A percentile compares a stretch with the other conserved stretches of the same genome.
These are phyloP conservation scores for Terfezia claveryi DNA, from an alignment of 495 filamentous ascomycete species.

Conservation along the genomic window DNA sequence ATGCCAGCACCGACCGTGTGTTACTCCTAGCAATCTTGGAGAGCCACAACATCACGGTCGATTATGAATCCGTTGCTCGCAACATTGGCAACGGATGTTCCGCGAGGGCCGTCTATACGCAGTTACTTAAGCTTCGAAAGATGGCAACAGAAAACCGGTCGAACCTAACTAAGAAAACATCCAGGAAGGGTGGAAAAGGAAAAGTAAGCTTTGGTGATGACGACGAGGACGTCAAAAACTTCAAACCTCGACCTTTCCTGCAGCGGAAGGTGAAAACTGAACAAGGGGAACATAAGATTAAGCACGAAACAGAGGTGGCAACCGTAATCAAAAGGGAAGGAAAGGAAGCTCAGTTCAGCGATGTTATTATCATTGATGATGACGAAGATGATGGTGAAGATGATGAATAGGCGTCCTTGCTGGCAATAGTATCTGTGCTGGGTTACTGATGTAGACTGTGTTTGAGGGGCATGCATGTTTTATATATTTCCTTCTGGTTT, in stretches of 20 bases:
- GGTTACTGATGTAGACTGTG: too few relatives aligned
- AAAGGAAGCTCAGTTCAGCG: background rate
- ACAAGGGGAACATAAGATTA: too few relatives aligned
- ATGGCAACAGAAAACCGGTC: conserved; percentile 5
- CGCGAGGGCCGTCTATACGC: conserved; percentile 17
- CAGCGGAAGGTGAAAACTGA: too few relatives aligned
- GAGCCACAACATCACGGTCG: conserved; percentile 12
- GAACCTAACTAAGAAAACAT: background rate
- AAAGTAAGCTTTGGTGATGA: background rate
- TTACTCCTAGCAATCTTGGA: conserved; percentile 18
- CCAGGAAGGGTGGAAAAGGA: background rate
- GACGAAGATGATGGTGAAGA: background rate
- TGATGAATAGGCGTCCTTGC: background rate
- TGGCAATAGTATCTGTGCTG: background rate
- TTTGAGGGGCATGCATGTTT: too few relatives aligned
- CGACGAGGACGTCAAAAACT: too few relatives aligned
- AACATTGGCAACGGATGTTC: conserved; percentile 13
- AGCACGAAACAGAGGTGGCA: too few relatives aligned
- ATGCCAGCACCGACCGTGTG: conserved; percentile 15
- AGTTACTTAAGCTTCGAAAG: conserved; percentile 19
- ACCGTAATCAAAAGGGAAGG: too few relatives aligned
- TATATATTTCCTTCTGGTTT: too few relatives aligned
- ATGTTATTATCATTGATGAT: conserved; percentile 10
- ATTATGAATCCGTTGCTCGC: conserved; percentile 13
- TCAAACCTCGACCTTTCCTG: too few relatives aligned